phyloP scores from a whole-genome alignment of 306 rosid genomes.

The Quercus suber region DNA sequence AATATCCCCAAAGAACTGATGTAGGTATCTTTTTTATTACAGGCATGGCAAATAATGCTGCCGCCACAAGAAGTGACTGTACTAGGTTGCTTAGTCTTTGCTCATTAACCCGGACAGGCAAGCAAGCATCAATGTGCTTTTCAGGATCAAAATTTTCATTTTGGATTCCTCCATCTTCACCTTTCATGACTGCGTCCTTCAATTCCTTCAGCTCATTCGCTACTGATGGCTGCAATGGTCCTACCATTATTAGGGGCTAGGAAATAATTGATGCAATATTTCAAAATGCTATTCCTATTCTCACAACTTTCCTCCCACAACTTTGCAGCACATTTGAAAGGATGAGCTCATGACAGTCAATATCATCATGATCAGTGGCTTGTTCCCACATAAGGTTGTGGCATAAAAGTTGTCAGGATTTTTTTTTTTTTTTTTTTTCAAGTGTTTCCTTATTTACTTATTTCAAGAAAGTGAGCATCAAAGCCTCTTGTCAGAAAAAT shows the following conservation, averaged over 20 bases:
- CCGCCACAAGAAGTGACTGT: conserved; percentile 78
- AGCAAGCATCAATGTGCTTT: conserved; percentile 66
- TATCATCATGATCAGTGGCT: background rate
- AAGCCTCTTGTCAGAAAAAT: too few relatives aligned
- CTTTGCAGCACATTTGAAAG: background rate
- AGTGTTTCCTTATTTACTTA: too few relatives aligned
- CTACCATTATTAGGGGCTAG: conserved; percentile 3
- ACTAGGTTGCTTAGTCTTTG: conserved; percentile 85
- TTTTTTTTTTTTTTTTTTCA: too few relatives aligned
- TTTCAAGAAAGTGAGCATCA: too few relatives aligned
- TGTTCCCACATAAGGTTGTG: background rate
- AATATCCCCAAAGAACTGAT: conserved; percentile 91
- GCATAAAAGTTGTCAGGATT: background rate
- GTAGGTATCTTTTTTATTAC: conserved; percentile 71
- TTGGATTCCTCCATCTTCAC: background rate
- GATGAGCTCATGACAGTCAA: background rate
- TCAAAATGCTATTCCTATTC: too few relatives aligned
- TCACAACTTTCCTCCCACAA: too few relatives aligned
- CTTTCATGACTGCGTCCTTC: conserved; percentile 50
- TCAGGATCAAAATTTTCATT: conserved; percentile 70
- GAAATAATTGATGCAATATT: background rate
- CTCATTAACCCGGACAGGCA: conserved; percentile 86
- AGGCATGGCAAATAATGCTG: conserved; percentile 68
- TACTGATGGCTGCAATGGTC: conserved; percentile 45
- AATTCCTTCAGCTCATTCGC: conserved; percentile 70